These are phyloP conservation scores for Lactarius deliciosus DNA, from an alignment of 768 basidiomycete species.

Conservation along the genomic window DNA sequence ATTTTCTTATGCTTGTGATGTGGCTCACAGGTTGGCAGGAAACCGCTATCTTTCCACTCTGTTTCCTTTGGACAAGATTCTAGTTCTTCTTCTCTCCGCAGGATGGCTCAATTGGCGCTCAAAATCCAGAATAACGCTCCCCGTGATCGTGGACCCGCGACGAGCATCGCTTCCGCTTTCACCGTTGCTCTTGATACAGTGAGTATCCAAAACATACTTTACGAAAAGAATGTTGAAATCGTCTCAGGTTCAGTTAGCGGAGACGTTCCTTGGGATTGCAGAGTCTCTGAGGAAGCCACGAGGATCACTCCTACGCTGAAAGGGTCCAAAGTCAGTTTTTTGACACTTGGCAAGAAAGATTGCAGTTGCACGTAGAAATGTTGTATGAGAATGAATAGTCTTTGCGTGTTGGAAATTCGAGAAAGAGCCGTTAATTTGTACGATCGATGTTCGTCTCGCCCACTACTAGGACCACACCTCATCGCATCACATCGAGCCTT, in stretches of 20 bases:
- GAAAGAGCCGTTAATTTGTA: too few relatives aligned
- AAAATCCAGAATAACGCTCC: constrained; percentile 48
- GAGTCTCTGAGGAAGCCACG: constrained; percentile 56
- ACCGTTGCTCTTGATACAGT: constrained; percentile 39
- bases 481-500: too few relatives aligned
- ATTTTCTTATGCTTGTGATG: background rate
- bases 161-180: constrained; percentile 38
- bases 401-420: too few relatives aligned
- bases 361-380: background rate
- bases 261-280: constrained; percentile 55
- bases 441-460: too few relatives aligned
- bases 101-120: constrained; percentile 52
- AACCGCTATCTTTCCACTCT: constrained; percentile 55
- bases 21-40: constrained; percentile 36
- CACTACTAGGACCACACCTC: too few relatives aligned
- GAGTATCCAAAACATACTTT: background rate
- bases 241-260: constrained; percentile 49
- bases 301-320: constrained; percentile 43
- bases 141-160: constrained; percentile 34
- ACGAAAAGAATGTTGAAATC: background rate
- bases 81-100: constrained; percentile 37
- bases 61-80: constrained; percentile 50
- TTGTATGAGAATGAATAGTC: too few relatives aligned
- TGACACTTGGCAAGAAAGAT: background rate
- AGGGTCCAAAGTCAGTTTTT: background rate